A percentile compares a stretch with the other conserved stretches of the same genome.
Evolutionary conservation across 1,284 basidiomycete genomes (phyloP).

Genomic region (Somion occarium): DNA sequence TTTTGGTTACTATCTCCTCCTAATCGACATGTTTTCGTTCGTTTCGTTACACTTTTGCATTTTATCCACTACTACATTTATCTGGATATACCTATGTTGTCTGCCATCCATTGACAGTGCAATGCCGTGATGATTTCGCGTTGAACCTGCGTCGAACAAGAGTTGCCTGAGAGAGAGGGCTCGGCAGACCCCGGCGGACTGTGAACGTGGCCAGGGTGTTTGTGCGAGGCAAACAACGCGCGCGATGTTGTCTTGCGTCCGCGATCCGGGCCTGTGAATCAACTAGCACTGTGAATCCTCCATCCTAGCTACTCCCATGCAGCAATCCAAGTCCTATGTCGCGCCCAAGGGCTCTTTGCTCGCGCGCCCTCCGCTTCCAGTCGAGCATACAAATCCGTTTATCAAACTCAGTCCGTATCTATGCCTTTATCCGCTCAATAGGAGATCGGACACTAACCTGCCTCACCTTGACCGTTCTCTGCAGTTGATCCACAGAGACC

Average conservation of each 20-base stretch:
- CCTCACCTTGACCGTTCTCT: constrained; percentile 1
- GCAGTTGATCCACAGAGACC: constrained; percentile 28
- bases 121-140: no score
- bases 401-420: constrained; percentile 33
- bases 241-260: background rate
- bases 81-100: constrained; percentile 1
- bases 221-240: background rate
- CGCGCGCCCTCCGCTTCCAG: constrained; percentile 35
- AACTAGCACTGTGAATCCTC: background rate
- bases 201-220: background rate
- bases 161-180: no score
- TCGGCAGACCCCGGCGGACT: no score
- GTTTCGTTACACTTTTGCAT: background rate
- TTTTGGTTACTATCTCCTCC: background rate
- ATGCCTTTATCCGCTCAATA: constrained; percentile 17
- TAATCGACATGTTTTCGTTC: background rate
- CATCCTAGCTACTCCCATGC: background rate
- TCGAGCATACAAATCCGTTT: constrained; percentile 34
- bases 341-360: constrained; percentile 13
- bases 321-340: background rate
- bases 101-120: background rate
- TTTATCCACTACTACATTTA: background rate
- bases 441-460: constrained; percentile 11
- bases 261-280: background rate
- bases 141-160: no score